These are phyloP conservation scores for Daedalea quercina DNA, from an alignment of 768 basidiomycete genomes.

Conservation along the genomic window DNA sequence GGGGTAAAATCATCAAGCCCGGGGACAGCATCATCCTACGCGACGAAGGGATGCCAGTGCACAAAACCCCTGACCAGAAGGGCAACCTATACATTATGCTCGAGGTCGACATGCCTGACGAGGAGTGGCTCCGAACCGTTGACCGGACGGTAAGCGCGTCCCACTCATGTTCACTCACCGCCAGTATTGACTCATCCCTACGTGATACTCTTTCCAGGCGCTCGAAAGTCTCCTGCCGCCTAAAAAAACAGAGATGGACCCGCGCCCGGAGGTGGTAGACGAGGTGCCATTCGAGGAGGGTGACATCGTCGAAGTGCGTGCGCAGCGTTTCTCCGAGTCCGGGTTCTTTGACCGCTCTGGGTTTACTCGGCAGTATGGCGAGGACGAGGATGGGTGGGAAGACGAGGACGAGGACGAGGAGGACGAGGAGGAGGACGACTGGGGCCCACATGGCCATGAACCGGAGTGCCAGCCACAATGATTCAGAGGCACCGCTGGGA, in stretches of 20 bases:
- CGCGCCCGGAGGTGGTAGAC: constrained; percentile 64
- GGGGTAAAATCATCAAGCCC: constrained; percentile 68
- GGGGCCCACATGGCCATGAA: constrained; percentile 17
- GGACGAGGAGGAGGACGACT: constrained; percentile 27
- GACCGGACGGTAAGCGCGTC: constrained; percentile 45
- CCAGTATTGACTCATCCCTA: not conserved
- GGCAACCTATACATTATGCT: constrained; percentile 83
- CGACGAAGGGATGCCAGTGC: constrained; percentile 87
- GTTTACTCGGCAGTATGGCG: constrained; percentile 66
- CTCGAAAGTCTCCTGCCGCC: constrained; percentile 64
- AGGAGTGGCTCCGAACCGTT: constrained; percentile 65
- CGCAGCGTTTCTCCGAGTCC: constrained; percentile 62
- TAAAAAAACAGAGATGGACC: constrained; percentile 68
- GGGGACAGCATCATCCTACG: constrained; percentile 69
- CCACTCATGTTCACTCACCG: not conserved
- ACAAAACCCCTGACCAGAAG: constrained; percentile 56
- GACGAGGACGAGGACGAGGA: constrained; percentile 71
- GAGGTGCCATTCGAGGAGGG: constrained; percentile 68
- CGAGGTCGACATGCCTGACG: constrained; percentile 83
- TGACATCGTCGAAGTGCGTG: constrained; percentile 80
- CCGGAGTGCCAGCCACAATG: constrained; percentile 10
- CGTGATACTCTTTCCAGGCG: constrained; percentile 39
- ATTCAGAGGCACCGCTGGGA: too few species aligned
- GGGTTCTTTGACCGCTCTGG: constrained; percentile 69
- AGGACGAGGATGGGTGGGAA: constrained; percentile 54